Conservation (phyloP, 495 filamentous ascomycete species). For the Aspergillus haitiensis region DNA sequence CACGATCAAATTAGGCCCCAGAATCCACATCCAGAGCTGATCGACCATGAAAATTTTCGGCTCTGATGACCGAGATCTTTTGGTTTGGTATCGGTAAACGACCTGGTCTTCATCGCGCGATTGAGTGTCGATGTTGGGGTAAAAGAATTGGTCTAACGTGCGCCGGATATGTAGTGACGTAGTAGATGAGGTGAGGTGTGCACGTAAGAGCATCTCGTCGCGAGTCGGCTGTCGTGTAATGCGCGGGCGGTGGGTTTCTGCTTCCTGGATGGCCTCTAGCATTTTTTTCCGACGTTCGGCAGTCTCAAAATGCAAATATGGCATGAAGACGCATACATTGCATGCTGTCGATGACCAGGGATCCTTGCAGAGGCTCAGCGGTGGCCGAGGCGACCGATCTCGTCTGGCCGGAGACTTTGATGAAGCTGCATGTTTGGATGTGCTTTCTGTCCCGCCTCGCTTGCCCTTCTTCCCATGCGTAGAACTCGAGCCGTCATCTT, state of each 20-base stretch:
- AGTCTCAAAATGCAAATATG: constrained; percentile 69
- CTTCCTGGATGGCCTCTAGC: constrained; percentile 58
- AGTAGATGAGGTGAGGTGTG: constrained; percentile 55
- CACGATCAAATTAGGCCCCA: constrained; percentile 64
- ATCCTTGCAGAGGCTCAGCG: constrained; percentile 37
- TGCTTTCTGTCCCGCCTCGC: constrained; percentile 39
- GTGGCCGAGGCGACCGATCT: constrained; percentile 27
- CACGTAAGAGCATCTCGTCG: constrained; percentile 65
- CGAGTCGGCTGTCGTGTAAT: constrained; percentile 38
- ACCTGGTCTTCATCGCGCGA: constrained; percentile 68
- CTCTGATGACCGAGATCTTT: constrained; percentile 42
- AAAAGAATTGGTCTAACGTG: constrained; percentile 71
- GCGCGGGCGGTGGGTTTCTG: constrained; percentile 34
- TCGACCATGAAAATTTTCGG: constrained; percentile 76
- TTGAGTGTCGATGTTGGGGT: constrained; percentile 68
- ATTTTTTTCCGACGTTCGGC: constrained; percentile 56
- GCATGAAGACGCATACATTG: constrained; percentile 66
- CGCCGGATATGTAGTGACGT: constrained; percentile 64
- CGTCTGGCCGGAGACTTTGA: constrained; percentile 27
- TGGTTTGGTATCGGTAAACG: constrained; percentile 62
- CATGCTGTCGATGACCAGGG: constrained; percentile 25
- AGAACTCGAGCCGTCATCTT: constrained; percentile 35
- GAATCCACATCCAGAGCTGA: constrained; percentile 71
- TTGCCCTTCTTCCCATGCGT: constrained; percentile 40
- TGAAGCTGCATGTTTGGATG: constrained; percentile 38